A percentile compares a stretch with the other conserved stretches of the same genome.
Evolutionary conservation across 208 protist genomes (phyloP).

Genomic region (Acanthamoeba royreba): DNA sequence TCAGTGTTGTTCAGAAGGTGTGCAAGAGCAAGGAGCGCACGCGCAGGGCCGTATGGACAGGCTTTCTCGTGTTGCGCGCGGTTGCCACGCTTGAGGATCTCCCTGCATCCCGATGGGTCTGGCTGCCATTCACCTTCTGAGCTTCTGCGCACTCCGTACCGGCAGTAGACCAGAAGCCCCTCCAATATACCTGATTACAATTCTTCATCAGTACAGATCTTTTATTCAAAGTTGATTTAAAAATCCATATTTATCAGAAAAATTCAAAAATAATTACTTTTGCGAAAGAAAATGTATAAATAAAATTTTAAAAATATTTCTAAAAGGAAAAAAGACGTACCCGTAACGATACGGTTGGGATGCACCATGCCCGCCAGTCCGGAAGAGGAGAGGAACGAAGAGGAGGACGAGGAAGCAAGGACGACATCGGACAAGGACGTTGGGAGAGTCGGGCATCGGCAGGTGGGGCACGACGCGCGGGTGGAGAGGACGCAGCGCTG

Average conservation of each 20-base stretch:
- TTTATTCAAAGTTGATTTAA: no score
- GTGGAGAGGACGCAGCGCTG: not conserved
- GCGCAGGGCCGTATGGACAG: not conserved
- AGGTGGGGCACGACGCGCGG: not conserved
- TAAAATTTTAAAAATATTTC: no score
- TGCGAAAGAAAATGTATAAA: no score
- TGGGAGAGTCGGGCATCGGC: not conserved
- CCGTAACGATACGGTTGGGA: not conserved
- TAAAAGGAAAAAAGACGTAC: not conserved
- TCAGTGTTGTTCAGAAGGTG: not conserved
- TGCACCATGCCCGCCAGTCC: not conserved
- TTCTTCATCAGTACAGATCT: not conserved
- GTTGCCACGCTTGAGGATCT: slow-evolving; percentile 19
- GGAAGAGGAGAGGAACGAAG: no score
- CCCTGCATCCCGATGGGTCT: not conserved
- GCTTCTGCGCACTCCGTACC: not conserved
- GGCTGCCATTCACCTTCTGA: not conserved
- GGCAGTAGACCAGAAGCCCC: not conserved
- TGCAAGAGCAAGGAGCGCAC: not conserved
- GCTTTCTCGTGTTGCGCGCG: not conserved
- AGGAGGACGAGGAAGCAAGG: no score
- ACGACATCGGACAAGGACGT: no score
- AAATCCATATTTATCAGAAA: no score
- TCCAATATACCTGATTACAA: slow-evolving; percentile 34
- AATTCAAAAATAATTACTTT: not conserved